Evolutionary conservation across 306 rosid genomes (phyloP).

Genomic region (Urtica urens): DNA sequence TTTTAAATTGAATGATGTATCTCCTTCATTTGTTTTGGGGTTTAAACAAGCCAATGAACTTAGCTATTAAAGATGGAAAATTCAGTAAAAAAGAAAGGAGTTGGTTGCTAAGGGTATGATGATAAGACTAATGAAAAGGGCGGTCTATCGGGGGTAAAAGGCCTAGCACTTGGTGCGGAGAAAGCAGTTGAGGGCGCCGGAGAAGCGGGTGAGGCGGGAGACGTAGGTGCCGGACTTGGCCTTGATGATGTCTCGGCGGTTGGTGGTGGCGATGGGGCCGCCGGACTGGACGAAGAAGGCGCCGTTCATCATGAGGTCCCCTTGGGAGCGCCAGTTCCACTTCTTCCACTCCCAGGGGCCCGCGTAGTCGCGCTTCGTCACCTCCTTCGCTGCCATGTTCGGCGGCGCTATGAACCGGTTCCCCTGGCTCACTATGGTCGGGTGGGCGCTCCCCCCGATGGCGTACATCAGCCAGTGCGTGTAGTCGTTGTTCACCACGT

Average conservation of each 20-base stretch:
- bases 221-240: slow-evolving; percentile 39
- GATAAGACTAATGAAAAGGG: too few relatives aligned
- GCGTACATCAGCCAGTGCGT: slow-evolving; percentile 86
- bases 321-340: slow-evolving; percentile 56
- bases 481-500: slow-evolving; percentile 71
- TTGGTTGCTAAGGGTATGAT: too few relatives aligned
- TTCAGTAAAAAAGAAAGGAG: too few relatives aligned
- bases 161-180: slow-evolving; percentile 21
- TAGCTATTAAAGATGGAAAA: too few relatives aligned
- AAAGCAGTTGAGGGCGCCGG: slow-evolving; percentile 34
- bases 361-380: slow-evolving; percentile 36
- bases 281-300: slow-evolving; percentile 40
- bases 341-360: slow-evolving; percentile 20
- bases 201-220: slow-evolving; percentile 25
- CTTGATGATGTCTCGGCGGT: slow-evolving; percentile 18
- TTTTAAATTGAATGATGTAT: too few relatives aligned
- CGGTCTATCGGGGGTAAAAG: too few relatives aligned
- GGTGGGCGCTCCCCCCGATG: slow-evolving; percentile 66
- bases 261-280: not conserved
- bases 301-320: slow-evolving; percentile 43
- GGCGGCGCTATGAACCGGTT: slow-evolving; percentile 67
- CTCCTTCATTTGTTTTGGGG: too few relatives aligned
- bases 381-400: slow-evolving; percentile 30
- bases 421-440: slow-evolving; percentile 77
- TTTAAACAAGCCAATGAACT: too few relatives aligned